These are phyloP conservation scores for Lipomyces kockii DNA, from an alignment of 805 yeast species.

Conservation along the genomic window DNA sequence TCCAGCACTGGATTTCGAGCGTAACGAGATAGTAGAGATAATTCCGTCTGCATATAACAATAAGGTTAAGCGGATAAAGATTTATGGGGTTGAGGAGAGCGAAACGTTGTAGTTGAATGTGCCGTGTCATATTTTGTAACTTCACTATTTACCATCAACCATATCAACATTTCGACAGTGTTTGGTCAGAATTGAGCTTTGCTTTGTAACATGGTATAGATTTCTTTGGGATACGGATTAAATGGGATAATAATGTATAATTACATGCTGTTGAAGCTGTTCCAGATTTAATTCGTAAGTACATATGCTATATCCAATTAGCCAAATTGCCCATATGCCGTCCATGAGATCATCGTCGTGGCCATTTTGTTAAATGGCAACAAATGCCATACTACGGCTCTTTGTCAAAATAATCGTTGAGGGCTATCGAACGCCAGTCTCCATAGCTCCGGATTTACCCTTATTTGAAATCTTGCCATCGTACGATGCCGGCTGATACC, in stretches of 20 bases:
- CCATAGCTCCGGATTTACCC: slow-evolving; percentile 20
- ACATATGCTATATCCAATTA: not conserved
- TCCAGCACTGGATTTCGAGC: slow-evolving; percentile 76
- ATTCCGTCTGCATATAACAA: slow-evolving; percentile 85
- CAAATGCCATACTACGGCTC: too few relatives aligned
- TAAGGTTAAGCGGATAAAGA: slow-evolving; percentile 58
- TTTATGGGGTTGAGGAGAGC: slow-evolving; percentile 23
- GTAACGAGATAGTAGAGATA: slow-evolving; percentile 83
- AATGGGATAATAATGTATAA: not conserved
- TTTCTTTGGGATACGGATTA: not conserved
- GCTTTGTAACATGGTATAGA: not conserved
- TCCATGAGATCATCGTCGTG: too few relatives aligned
- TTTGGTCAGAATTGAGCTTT: not conserved
- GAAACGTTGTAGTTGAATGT: slow-evolving; percentile 9
- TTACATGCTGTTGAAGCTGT: not conserved
- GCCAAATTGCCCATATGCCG: not conserved
- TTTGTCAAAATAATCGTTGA: too few relatives aligned
- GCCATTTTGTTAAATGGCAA: too few relatives aligned
- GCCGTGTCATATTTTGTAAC: not conserved
- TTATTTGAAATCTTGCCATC: not conserved
- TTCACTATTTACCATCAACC: not conserved
- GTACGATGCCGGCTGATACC: slow-evolving; percentile 7
- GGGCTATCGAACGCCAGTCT: slow-evolving; percentile 19
- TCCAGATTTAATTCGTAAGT: too few relatives aligned
- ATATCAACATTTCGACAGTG: not conserved